Evolutionary conservation across 2,329 filamentous ascomycete genomes (phyloP).

Genomic region (Colletotrichum incanum): DNA sequence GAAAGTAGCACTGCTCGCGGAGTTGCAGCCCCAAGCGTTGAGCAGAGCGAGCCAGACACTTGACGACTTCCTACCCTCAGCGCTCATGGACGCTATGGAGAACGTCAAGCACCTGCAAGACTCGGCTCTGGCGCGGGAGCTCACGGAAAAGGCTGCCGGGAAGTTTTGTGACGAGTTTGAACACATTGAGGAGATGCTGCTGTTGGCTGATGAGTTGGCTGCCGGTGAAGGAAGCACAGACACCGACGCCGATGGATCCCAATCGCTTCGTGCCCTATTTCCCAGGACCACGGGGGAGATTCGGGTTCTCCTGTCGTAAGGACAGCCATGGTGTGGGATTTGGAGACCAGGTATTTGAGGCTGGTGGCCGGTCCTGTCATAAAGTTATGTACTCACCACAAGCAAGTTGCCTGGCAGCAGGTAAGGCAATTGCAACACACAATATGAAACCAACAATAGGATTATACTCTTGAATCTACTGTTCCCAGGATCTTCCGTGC

Average conservation of each 20-base stretch:
- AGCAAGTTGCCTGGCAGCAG: not conserved
- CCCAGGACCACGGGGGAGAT: slow-evolving; percentile 74
- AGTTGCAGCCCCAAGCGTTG: slow-evolving; percentile 73
- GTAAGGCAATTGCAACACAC: not conserved
- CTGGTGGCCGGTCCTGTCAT: no score
- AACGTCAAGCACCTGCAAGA: slow-evolving; percentile 83
- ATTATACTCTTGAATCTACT: not conserved
- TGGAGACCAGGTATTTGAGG: not conserved
- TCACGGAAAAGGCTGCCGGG: slow-evolving; percentile 88
- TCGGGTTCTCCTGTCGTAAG: slow-evolving; percentile 70
- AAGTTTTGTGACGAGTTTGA: slow-evolving; percentile 90
- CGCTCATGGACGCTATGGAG: slow-evolving; percentile 91
- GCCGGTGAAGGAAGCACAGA: slow-evolving; percentile 46
- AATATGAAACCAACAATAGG: not conserved
- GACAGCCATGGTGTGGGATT: not conserved
- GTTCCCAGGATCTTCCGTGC: not conserved
- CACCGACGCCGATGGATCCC: slow-evolving; percentile 48
- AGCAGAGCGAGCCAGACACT: slow-evolving; percentile 80
- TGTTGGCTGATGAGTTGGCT: slow-evolving; percentile 57
- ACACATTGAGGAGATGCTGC: slow-evolving; percentile 66
- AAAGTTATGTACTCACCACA: not conserved
- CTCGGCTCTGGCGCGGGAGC: slow-evolving; percentile 77
- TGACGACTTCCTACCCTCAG: slow-evolving; percentile 93
- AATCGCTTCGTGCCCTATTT: slow-evolving; percentile 63
- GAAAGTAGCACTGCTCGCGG: slow-evolving; percentile 59